Percentiles rank a stretch among this genome's conserved stretches.
These are phyloP conservation scores for Jaenimonas drosophilae DNA, from an alignment of 208 protist genomes.

Conservation along the genomic window DNA sequence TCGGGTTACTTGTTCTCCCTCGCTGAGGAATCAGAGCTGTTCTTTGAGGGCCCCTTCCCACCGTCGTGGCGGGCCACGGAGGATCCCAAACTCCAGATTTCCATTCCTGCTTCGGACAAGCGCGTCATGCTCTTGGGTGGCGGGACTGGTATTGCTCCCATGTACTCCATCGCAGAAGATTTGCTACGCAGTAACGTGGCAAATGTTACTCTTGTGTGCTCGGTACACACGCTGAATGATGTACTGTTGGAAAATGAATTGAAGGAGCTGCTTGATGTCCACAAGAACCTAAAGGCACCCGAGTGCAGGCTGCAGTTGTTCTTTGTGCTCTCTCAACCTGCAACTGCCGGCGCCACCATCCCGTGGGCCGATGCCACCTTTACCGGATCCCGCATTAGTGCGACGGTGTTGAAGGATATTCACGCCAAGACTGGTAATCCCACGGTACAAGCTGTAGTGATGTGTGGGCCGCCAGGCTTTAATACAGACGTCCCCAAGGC, in stretches of 20 bases:
- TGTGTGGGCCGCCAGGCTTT: constrained; percentile 58
- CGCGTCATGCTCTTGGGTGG: constrained; percentile 57
- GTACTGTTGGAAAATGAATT: constrained; percentile 36
- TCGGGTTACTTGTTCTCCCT: constrained; percentile 35
- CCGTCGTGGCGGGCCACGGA: constrained; percentile 31
- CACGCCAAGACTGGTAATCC: no score
- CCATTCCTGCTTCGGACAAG: constrained; percentile 3
- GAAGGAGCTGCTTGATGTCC: constrained; percentile 17
- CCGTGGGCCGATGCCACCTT: no score
- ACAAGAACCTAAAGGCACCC: no score
- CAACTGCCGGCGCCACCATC: no score
- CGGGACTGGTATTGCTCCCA: constrained; percentile 44
- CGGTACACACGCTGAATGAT: constrained; percentile 18
- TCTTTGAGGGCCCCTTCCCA: constrained; percentile 39
- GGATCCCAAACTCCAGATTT: constrained; percentile 19
- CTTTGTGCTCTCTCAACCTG: no score
- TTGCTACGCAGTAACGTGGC: constrained; percentile 22
- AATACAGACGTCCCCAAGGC: constrained; percentile 9
- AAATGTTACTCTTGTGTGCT: constrained; percentile 43
- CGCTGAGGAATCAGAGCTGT: constrained; percentile 22
- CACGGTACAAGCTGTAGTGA: constrained; percentile 19
- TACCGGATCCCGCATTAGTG: no score
- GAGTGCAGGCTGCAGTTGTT: no score
- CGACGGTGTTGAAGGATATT: no score
- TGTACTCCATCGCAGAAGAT: constrained; percentile 45